Evolutionary conservation across 2,329 filamentous ascomycete species (phyloP), one percentile per base, ranked within the genome.

Genomic region (Aspergillus sp.): DNA sequence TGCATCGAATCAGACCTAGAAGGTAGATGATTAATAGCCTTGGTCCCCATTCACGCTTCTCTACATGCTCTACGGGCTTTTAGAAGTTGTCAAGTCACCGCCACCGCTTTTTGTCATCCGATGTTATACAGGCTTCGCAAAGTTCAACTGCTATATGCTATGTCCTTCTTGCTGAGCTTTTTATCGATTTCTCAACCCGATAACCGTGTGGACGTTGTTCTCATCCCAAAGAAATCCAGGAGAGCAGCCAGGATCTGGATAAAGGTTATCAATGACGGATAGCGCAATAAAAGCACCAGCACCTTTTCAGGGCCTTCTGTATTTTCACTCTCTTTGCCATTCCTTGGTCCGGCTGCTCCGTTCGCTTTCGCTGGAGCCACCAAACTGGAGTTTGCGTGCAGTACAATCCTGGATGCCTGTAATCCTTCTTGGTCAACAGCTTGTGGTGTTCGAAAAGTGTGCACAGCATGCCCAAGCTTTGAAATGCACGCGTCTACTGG

Each of bases 291-390:
- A 5, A 42, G 39, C 1, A 19, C 0, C 39, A 42, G 19, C 19
- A 0, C 8, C 0, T 19, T 5, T 3, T 19, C 4, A 19, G 39
- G 8, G 19, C n/a, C 1, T 1, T 21, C 8, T 5, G 3, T 42
- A 0, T 10, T 19, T 11, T 2, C 2, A 0, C 5, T 5, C n/a
- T 5, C 39, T 21, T 21, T 30, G 1, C 27, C 17, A 19, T 10
- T 0, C 5, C 11, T 11, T 0, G 0, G n/a, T 42, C 1, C 19
- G 1, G 39, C 1, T 19, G 10, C 0, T 19, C 5, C 11, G 19
- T 1, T 42, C n/a, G 8, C 1, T 11, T 11, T 19, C 2, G n/a
- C 39, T 42, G 10, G 19, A 42, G 8, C n/a, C 6, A 15, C 1
- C n/a, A 1, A 19, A n/a, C 3, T 42, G 8, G 27, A 11, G 0